Evolutionary conservation across 2,329 filamentous ascomycete species (phyloP).

Genomic region (Exophiala xenobiotica): DNA sequence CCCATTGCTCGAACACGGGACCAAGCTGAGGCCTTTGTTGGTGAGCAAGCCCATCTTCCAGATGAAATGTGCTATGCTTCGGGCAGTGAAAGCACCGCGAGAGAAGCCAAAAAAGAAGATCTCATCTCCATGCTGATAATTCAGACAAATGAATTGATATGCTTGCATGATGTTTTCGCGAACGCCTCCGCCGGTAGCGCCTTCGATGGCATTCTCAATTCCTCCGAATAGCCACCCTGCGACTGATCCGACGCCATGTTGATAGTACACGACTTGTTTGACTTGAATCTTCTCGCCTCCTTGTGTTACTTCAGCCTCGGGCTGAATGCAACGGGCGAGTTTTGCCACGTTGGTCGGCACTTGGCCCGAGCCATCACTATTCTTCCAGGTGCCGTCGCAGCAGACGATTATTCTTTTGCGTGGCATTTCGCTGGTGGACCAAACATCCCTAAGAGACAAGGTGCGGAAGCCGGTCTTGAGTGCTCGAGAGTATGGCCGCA

Average conservation of each 20-base stretch:
- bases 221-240: slow-evolving; percentile 1
- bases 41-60: slow-evolving; percentile 33
- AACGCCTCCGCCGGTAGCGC: slow-evolving; percentile 19
- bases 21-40: slow-evolving; percentile 10
- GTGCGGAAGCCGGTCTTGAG: neutral
- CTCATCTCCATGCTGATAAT: slow-evolving; percentile 35
- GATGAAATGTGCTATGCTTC: slow-evolving; percentile 36
- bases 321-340: slow-evolving; percentile 34
- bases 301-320: slow-evolving; percentile 29
- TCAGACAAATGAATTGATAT: slow-evolving; percentile 17
- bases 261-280: slow-evolving; percentile 40
- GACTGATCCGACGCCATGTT: slow-evolving; percentile 37
- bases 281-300: slow-evolving; percentile 22
- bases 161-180: slow-evolving; percentile 11
- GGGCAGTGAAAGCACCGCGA: slow-evolving; percentile 36
- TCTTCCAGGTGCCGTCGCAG: slow-evolving; percentile 36
- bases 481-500: neutral
- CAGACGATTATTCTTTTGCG: slow-evolving; percentile 34
- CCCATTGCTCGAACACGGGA: slow-evolving; percentile 17
- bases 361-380: slow-evolving; percentile 27
- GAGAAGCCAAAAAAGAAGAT: slow-evolving; percentile 37
- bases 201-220: slow-evolving; percentile 26
- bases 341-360: slow-evolving; percentile 40
- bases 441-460: neutral
- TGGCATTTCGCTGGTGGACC: neutral